Conservation (phyloP, 768 basidiomycete genomes). For the Tricholoma flavovirens region DNA sequence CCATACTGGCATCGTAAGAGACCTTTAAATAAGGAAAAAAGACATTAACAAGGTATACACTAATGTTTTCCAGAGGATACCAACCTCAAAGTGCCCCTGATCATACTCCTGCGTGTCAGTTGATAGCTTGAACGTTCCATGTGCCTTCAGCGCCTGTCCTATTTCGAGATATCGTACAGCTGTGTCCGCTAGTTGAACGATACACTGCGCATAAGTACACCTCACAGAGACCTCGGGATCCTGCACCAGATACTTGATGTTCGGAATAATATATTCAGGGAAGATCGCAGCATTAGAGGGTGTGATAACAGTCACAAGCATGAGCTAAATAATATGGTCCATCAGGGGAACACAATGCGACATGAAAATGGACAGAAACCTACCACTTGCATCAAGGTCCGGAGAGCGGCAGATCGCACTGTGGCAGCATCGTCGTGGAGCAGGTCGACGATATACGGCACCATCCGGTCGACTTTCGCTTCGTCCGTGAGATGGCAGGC, state of each 20-base stretch:
- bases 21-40: constrained; percentile 41
- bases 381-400: constrained; percentile 80
- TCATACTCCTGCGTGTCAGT: constrained; percentile 69
- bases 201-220: constrained; percentile 78
- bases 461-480: constrained; percentile 87
- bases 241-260: constrained; percentile 73
- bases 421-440: constrained; percentile 79
- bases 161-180: constrained; percentile 89
- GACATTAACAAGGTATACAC: neutral
- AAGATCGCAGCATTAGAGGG: constrained; percentile 58
- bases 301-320: constrained; percentile 22
- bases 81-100: constrained; percentile 74
- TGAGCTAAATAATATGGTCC: constrained; percentile 10
- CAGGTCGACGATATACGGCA: constrained; percentile 88
- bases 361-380: constrained; percentile 22
- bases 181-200: constrained; percentile 80
- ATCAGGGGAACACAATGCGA: neutral
- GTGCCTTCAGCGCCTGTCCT: constrained; percentile 84
- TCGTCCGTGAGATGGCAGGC: constrained; percentile 84
- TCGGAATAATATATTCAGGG: constrained; percentile 93
- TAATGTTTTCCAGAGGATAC: constrained; percentile 9
- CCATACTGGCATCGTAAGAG: constrained; percentile 83
- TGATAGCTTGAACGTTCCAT: constrained; percentile 63
- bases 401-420: constrained; percentile 75
- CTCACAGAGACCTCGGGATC: constrained; percentile 82